Percentiles rank a stretch among this genome's conserved stretches.
Conservation (phyloP, 2,329 filamentous ascomycete genomes). For the Arthrobotrys sinensis region DNA sequence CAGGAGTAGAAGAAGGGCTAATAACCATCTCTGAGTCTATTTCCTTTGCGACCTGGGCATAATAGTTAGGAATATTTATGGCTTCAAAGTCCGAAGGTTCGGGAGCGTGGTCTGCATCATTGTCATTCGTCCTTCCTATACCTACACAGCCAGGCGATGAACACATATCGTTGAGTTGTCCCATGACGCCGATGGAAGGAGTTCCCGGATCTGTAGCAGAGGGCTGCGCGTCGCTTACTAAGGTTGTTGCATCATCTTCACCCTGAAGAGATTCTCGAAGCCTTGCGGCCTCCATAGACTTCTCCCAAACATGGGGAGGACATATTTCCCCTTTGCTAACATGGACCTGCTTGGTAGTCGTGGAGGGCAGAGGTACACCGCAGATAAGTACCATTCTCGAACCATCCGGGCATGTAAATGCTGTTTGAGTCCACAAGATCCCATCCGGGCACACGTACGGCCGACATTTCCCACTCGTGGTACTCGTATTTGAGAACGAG, state of each 20-base stretch:
- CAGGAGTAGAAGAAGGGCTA: slow-evolving; percentile 37
- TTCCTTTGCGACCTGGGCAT: slow-evolving; percentile 41
- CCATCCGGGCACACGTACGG: slow-evolving; percentile 56
- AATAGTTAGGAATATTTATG: slow-evolving; percentile 45
- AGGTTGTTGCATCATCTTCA: slow-evolving; percentile 10
- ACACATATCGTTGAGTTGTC: slow-evolving; percentile 35
- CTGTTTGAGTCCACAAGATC: slow-evolving; percentile 56
- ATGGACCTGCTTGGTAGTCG: slow-evolving; percentile 41
- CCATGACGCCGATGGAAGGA: slow-evolving; percentile 46
- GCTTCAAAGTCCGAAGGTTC: slow-evolving; percentile 25
- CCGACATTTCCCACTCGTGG: slow-evolving; percentile 43
- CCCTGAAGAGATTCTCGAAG: slow-evolving; percentile 5
- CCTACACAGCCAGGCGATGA: slow-evolving; percentile 6
- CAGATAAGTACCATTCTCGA: slow-evolving; percentile 50
- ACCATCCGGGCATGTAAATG: slow-evolving; percentile 49
- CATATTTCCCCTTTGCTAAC: slow-evolving; percentile 49
- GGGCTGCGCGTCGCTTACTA: slow-evolving; percentile 33
- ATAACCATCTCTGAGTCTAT: slow-evolving; percentile 49
- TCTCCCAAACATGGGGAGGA: slow-evolving; percentile 54
- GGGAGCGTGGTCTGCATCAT: slow-evolving; percentile 8
- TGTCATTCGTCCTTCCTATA: slow-evolving; percentile 1
- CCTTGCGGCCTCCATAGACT: slow-evolving; percentile 28
- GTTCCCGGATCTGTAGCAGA: slow-evolving; percentile 21
- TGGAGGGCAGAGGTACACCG: slow-evolving; percentile 50
- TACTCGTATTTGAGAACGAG: slow-evolving; percentile 50